phyloP scores from a whole-genome alignment of 2,329 filamentous ascomycete species.

The Aspergillus tanneri region DNA sequence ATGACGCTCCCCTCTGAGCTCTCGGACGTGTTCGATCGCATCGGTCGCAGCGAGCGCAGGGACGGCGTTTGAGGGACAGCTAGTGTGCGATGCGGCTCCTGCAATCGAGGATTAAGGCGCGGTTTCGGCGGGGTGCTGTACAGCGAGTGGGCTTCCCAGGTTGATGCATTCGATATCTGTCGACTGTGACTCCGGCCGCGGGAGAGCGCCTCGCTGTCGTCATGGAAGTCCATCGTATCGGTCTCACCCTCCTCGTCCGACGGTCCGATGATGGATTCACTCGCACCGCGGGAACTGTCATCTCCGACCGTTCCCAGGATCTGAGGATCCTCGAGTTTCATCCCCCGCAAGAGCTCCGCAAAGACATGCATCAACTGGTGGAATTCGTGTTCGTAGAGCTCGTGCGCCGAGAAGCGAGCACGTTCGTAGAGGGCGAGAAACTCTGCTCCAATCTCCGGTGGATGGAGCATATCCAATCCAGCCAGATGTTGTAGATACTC shows the following conservation, averaged over 20 bases:
- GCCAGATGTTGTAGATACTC: slow-evolving; percentile 75
- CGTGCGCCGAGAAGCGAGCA: slow-evolving; percentile 74
- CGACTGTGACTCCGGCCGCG: slow-evolving; percentile 28
- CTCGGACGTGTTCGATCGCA: slow-evolving; percentile 34
- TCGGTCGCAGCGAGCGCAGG: slow-evolving; percentile 33
- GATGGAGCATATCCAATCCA: slow-evolving; percentile 61
- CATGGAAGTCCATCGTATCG: slow-evolving; percentile 32
- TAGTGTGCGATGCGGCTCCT: slow-evolving; percentile 12
- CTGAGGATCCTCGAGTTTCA: slow-evolving; percentile 63
- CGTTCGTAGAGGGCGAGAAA: slow-evolving; percentile 80
- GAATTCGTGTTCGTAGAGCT: slow-evolving; percentile 70
- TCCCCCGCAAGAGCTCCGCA: slow-evolving; percentile 72
- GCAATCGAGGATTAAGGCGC: slow-evolving; percentile 19
- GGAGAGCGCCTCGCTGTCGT: slow-evolving; percentile 22
- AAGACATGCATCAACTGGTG: slow-evolving; percentile 79
- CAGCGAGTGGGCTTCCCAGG: slow-evolving; percentile 31
- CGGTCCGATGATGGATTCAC: slow-evolving; percentile 38
- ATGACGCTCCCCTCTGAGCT: slow-evolving; percentile 43
- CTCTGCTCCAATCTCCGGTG: slow-evolving; percentile 49
- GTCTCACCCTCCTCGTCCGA: slow-evolving; percentile 43
- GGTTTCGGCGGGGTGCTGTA: slow-evolving; percentile 28
- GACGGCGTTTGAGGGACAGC: slow-evolving; percentile 34
- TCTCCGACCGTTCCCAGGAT: slow-evolving; percentile 47
- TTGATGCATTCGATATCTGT: slow-evolving; percentile 28
- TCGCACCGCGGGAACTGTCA: slow-evolving; percentile 24